A percentile compares a stretch with the other conserved stretches of the same genome.
phyloP scores from a whole-genome alignment of 2,329 filamentous ascomycete genomes.

The Pleurostoma richardsiae region DNA sequence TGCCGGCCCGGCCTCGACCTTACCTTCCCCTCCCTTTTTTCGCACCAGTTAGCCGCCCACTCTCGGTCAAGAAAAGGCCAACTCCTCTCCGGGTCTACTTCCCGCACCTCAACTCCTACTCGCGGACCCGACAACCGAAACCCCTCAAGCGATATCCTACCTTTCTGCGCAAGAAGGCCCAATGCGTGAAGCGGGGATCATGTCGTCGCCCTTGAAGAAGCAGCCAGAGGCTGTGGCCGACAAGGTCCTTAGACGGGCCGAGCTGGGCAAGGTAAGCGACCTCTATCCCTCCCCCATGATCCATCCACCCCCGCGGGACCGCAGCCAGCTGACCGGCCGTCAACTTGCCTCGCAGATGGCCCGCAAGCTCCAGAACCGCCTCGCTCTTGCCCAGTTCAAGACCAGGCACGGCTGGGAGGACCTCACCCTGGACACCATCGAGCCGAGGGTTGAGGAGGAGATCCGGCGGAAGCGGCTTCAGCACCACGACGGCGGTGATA shows the following conservation, averaged over 20 bases:
- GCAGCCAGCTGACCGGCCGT: not conserved
- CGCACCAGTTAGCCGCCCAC: too few species aligned
- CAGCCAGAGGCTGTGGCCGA: conserved; percentile 62
- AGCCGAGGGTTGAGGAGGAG: conserved; percentile 77
- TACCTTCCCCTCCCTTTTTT: too few species aligned
- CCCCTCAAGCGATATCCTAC: too few species aligned
- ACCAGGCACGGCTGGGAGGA: conserved; percentile 94
- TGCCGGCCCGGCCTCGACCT: too few species aligned
- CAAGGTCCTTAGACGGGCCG: conserved; percentile 66
- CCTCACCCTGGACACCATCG: conserved; percentile 78
- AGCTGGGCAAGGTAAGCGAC: conserved; percentile 66
- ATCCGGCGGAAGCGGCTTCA: conserved; percentile 66
- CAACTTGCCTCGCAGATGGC: conserved; percentile 64
- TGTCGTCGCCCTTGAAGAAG: conserved; percentile 59
- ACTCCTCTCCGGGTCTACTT: too few species aligned
- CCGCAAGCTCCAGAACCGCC: conserved; percentile 83
- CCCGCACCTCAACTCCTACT: conserved; percentile 6
- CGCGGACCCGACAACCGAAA: conserved; percentile 4
- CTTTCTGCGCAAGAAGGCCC: not conserved
- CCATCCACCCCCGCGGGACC: not conserved
- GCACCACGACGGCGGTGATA: conserved; percentile 52
- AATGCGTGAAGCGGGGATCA: conserved; percentile 29
- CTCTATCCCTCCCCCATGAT: conserved; percentile 2
- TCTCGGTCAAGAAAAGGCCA: too few species aligned
- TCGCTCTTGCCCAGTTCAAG: conserved; percentile 95